Evolutionary conservation across 257 asterid species (phyloP), one percentile per base, ranked within the genome.

Genomic region (Capsicum pubescens): DNA sequence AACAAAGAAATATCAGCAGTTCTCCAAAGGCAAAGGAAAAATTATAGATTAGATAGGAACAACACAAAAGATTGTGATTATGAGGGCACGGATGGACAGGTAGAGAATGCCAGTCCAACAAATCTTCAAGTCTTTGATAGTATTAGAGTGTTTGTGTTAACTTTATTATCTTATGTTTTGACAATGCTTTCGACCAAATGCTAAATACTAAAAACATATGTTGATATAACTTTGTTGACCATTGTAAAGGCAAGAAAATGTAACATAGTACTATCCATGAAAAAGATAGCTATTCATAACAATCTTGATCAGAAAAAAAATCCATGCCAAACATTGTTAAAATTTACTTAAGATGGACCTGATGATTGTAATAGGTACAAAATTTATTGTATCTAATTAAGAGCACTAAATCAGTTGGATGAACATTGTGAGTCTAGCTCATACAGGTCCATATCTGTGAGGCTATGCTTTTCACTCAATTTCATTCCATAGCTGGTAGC

Each of bases 81-180:
- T 95, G 99, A 64, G 98, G 99, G 91, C 85, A 91, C 3, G 98
- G 95, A 6, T 81, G 88, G 84, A 93, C 99, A 56, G 97, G 93
- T 84, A 89, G 90, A 83, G 98, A 94, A 85, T 95, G 99, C 83
- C 91, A 6, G 58, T 93, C 92, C 98, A 98, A 95, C 91, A 95
- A 88, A 88, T 93, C 95, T 69, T 95, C 97, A 79, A 97, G 99
- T 86, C 89, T 92, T 98, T 95, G 93, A 88, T 90, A 89, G 79
- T 84, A 67, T 44, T 66, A 85, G 84, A 80, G 71, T 81, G 72
- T 42, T 32, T 71, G 70, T 78, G 83, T 93, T 84, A 92, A 90
- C 68, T 78, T 82, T 57, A 83, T 83, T 82, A 61, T 61, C 36
- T 61, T 19, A 61, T 17, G 66, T 16, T 64, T 64, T 63, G 68